Evolutionary conservation across 192 early-diverging fungal species (phyloP).

Genomic region (Pecoramyces ruminantium): DNA sequence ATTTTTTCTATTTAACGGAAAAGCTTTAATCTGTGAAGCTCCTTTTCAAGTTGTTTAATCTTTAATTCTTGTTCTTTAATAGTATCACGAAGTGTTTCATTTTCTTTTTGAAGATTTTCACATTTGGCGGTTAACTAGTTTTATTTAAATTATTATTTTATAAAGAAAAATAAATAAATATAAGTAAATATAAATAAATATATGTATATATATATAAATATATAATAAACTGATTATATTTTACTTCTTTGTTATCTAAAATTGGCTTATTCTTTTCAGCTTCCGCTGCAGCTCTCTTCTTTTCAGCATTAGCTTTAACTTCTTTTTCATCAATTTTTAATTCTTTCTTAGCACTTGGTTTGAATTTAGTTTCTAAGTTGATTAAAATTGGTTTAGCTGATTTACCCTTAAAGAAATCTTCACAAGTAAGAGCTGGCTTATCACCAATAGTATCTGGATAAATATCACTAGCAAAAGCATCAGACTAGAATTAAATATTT

Average conservation of each 20-base stretch:
- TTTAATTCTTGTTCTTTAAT: neutral
- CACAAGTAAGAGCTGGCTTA: conserved; percentile 67
- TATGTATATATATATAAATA: too few relatives aligned
- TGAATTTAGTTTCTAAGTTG: conserved; percentile 49
- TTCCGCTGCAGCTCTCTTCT: neutral
- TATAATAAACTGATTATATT: too few relatives aligned
- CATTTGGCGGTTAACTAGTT: neutral
- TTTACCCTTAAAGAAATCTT: conserved; percentile 84
- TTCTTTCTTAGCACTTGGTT: conserved; percentile 12
- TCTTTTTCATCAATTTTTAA: conserved; percentile 20
- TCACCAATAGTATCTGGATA: conserved; percentile 75
- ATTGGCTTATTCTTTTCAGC: neutral
- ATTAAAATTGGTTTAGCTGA: conserved; percentile 63
- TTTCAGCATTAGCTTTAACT: neutral
- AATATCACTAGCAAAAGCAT: conserved; percentile 90
- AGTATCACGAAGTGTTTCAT: neutral
- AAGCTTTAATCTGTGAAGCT: neutral
- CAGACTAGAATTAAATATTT: conserved; percentile 34
- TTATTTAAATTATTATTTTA: too few relatives aligned
- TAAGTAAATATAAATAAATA: too few relatives aligned
- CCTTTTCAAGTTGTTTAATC: neutral
- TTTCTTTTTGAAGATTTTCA: neutral
- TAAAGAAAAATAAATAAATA: too few relatives aligned
- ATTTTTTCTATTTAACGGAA: neutral
- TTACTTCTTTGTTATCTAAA: neutral